phyloP scores from a whole-genome alignment of 2,329 filamentous ascomycete species.

The Ilyonectria mors-panacis region DNA sequence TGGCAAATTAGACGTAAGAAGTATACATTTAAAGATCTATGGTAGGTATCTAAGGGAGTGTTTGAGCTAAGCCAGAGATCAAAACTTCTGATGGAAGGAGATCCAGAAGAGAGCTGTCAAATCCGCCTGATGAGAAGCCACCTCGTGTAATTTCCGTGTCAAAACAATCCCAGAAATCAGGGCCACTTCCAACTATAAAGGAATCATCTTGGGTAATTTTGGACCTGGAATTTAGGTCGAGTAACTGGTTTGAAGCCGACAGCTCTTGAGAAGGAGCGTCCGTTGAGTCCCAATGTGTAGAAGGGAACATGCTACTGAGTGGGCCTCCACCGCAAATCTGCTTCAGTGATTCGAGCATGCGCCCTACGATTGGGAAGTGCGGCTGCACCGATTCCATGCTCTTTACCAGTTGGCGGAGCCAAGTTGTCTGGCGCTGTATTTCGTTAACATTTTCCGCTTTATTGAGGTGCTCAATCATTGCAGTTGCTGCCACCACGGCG shows the following conservation, averaged over 20 bases:
- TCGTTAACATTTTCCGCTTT: neutral
- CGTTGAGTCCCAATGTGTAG: neutral
- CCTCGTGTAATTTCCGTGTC: no score
- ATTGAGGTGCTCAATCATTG: slow-evolving; percentile 21
- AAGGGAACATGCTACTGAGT: neutral
- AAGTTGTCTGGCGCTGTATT: slow-evolving; percentile 4
- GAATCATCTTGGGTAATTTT: no score
- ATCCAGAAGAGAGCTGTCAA: no score
- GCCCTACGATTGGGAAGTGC: slow-evolving; percentile 29
- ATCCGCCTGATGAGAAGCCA: no score
- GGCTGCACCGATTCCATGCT: slow-evolving; percentile 29
- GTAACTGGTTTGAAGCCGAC: neutral
- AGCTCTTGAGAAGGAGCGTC: neutral
- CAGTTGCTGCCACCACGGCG: slow-evolving; percentile 26
- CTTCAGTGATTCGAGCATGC: slow-evolving; percentile 28
- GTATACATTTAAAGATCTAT: no score
- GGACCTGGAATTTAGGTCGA: no score
- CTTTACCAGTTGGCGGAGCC: slow-evolving; percentile 28
- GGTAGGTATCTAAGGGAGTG: no score
- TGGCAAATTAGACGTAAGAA: no score
- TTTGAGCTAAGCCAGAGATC: no score
- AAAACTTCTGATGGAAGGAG: no score
- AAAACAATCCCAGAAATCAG: no score
- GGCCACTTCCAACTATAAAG: no score
- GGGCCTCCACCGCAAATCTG: slow-evolving; percentile 9